Percentiles rank a stretch among this genome's conserved stretches.
phyloP scores from a whole-genome alignment of 495 filamentous ascomycete genomes.

The Sporormia fimetaria region DNA sequence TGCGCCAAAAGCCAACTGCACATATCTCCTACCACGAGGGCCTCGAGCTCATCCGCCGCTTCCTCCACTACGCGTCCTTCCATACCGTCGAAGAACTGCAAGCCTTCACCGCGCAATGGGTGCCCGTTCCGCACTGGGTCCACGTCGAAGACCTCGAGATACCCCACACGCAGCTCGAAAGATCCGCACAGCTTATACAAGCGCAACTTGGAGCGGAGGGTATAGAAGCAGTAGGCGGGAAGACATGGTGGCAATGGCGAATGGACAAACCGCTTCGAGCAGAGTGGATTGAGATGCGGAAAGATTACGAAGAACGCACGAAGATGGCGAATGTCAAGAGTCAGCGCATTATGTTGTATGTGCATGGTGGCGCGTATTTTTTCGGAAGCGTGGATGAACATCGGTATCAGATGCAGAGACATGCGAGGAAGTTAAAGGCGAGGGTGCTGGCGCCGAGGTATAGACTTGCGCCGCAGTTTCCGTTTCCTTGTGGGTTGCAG shows the following conservation, averaged over 20 bases:
- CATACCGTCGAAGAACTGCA: slow-evolving; percentile 90
- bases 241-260: slow-evolving; percentile 93
- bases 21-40: slow-evolving; percentile 91
- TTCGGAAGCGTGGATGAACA: slow-evolving; percentile 93
- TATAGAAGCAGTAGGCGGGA: slow-evolving; percentile 62
- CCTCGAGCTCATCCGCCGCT: slow-evolving; percentile 75
- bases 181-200: slow-evolving; percentile 50
- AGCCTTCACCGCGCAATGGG: slow-evolving; percentile 78
- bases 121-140: slow-evolving; percentile 82
- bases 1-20: slow-evolving; percentile 64
- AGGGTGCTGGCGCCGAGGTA: slow-evolving; percentile 81
- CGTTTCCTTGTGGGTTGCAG: slow-evolving; percentile 82
- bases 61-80: slow-evolving; percentile 68
- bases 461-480: slow-evolving; percentile 82
- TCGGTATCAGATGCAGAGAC: slow-evolving; percentile 88
- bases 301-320: slow-evolving; percentile 63
- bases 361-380: slow-evolving; percentile 75
- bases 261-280: slow-evolving; percentile 52
- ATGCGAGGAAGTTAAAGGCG: slow-evolving; percentile 86
- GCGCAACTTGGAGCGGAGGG: slow-evolving; percentile 66
- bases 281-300: slow-evolving; percentile 93
- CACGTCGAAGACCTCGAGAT: slow-evolving; percentile 64
- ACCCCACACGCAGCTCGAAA: slow-evolving; percentile 45
- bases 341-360: slow-evolving; percentile 80
- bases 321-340: slow-evolving; percentile 45